Conservation (phyloP, 1,284 basidiomycete species). For the Trichosporon asahii region DNA sequence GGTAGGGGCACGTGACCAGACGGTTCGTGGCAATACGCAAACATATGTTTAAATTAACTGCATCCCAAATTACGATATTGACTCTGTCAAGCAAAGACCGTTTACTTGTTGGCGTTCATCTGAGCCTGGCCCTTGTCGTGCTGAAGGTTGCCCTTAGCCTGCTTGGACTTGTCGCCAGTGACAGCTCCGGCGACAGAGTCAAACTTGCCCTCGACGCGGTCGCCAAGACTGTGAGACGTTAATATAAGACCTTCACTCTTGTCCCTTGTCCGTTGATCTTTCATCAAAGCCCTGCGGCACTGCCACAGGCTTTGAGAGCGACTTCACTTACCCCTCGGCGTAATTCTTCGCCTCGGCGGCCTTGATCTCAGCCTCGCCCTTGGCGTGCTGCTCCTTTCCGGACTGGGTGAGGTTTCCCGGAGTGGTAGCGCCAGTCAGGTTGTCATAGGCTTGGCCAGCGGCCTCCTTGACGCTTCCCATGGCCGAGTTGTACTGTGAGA, state of each 20-base stretch:
- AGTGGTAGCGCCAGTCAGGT: background rate
- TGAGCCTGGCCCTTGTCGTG: constrained; percentile 63
- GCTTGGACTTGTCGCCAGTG: constrained; percentile 63
- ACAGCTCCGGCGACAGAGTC: constrained; percentile 63
- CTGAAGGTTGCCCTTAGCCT: constrained; percentile 57
- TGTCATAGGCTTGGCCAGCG: constrained; percentile 53
- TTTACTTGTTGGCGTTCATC: constrained; percentile 36
- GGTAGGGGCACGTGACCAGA: background rate
- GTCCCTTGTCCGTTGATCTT: background rate
- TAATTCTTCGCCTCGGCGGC: constrained; percentile 49
- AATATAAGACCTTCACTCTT: background rate
- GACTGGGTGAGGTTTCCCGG: background rate
- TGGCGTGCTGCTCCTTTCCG: constrained; percentile 61
- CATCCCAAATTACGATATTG: background rate
- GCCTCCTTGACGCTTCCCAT: constrained; percentile 47
- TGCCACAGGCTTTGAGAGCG: too few relatives aligned
- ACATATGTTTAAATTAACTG: background rate
- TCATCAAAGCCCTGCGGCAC: too few relatives aligned
- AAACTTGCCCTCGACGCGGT: constrained; percentile 64
- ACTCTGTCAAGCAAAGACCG: too few relatives aligned
- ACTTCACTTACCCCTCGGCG: constrained; percentile 57
- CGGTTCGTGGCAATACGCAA: background rate
- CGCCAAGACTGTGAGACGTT: constrained; percentile 44
- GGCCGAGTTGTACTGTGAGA: constrained; percentile 45
- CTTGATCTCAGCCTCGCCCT: constrained; percentile 58